phyloP scores from a whole-genome alignment of 495 filamentous ascomycete genomes.

The Thermothielavioides terrestris region DNA sequence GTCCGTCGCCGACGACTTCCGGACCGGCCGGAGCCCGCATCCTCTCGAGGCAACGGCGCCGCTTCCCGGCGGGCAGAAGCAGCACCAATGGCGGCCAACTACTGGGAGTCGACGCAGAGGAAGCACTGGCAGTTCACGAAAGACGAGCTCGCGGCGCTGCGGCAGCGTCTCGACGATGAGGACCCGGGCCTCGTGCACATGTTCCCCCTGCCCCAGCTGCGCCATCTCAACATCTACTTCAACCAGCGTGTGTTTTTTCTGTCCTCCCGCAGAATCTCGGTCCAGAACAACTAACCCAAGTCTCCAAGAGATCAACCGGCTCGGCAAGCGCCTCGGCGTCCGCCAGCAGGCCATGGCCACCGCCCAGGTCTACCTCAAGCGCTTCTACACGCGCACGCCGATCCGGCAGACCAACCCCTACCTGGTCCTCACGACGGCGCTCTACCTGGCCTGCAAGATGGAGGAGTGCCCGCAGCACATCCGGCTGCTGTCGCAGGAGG shows the following conservation, averaged over 20 bases:
- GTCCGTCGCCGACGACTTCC: neutral
- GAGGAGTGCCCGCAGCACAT: slow-evolving; percentile 98
- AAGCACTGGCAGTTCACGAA: slow-evolving; percentile 84
- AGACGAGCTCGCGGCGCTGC: slow-evolving; percentile 62
- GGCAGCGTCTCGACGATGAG: slow-evolving; percentile 62
- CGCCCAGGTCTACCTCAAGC: slow-evolving; percentile 85
- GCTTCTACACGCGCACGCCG: slow-evolving; percentile 87
- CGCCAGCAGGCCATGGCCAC: slow-evolving; percentile 92
- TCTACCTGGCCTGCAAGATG: slow-evolving; percentile 97
- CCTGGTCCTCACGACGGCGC: slow-evolving; percentile 77
- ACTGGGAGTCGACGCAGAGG: slow-evolving; percentile 90
- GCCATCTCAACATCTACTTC: slow-evolving; percentile 85
- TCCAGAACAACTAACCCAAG: neutral
- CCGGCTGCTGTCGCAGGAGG: slow-evolving; percentile 73
- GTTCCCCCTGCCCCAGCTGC: slow-evolving; percentile 71
- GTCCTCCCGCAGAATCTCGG: neutral
- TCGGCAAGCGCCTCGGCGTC: slow-evolving; percentile 70
- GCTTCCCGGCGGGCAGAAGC: neutral
- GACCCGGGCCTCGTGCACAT: slow-evolving; percentile 62
- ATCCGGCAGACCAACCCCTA: slow-evolving; percentile 92
- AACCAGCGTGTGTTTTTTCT: slow-evolving; percentile 59
- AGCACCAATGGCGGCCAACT: slow-evolving; percentile 78
- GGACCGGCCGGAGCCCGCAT: neutral
- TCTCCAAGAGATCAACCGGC: slow-evolving; percentile 63
- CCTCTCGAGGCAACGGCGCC: neutral